Evolutionary conservation across 1,139 yeast genomes (phyloP).

Genomic region (Meyerozyma guilliermondii): DNA sequence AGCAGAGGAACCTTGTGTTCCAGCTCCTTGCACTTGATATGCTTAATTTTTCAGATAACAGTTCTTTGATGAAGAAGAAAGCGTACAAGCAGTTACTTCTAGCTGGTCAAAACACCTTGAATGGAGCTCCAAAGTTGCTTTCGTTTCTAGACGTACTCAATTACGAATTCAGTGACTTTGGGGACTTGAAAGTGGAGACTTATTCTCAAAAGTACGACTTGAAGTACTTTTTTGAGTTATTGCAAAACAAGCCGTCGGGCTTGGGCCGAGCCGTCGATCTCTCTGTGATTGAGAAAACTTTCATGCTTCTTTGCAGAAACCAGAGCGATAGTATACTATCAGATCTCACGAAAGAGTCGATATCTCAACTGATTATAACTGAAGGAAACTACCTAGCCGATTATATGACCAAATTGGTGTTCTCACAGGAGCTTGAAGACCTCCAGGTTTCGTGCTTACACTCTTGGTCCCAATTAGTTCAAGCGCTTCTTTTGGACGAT

Average conservation of each 20-base stretch:
- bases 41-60: constrained; percentile 48
- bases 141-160: constrained; percentile 68
- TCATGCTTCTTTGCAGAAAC: constrained; percentile 20
- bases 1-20: constrained; percentile 55
- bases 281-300: constrained; percentile 18
- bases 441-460: constrained; percentile 61
- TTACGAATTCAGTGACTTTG: constrained; percentile 41
- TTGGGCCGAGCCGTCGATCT: constrained; percentile 12
- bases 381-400: constrained; percentile 26
- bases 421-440: constrained; percentile 41
- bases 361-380: constrained; percentile 21
- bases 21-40: constrained; percentile 72
- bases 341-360: constrained; percentile 18
- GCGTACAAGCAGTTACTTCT: constrained; percentile 52
- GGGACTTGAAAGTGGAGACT: constrained; percentile 31
- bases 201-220: constrained; percentile 35
- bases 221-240: constrained; percentile 18
- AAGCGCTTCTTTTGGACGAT: constrained; percentile 63
- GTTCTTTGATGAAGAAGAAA: constrained; percentile 51
- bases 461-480: constrained; percentile 80
- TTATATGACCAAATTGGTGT: constrained; percentile 38
- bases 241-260: background rate
- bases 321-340: constrained; percentile 13
- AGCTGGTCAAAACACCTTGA: constrained; percentile 38
- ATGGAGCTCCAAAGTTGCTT: constrained; percentile 59